Conservation (phyloP, 495 filamentous ascomycete genomes). For the Aspergillus egyptiacus region DNA sequence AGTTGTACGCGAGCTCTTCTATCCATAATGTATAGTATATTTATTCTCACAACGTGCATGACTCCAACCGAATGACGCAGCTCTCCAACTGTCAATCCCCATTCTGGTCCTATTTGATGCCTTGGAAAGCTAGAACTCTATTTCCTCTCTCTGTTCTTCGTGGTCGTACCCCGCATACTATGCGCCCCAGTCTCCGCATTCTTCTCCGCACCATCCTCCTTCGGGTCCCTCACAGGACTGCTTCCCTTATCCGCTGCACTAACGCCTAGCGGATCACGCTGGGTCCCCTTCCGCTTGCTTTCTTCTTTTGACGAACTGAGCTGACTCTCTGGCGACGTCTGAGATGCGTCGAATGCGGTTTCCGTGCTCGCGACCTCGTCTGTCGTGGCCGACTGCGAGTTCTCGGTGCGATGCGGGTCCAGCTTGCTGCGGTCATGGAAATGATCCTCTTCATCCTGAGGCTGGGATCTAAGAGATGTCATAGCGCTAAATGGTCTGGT, state of each 20-base stretch:
- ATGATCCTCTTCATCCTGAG: constrained; percentile 27
- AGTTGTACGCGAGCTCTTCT: background rate
- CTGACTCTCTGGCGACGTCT: constrained; percentile 52
- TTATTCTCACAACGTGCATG: background rate
- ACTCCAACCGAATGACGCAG: no score
- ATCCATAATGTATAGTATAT: background rate
- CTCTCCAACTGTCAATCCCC: background rate
- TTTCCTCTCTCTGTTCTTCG: constrained; percentile 38
- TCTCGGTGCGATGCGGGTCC: constrained; percentile 50
- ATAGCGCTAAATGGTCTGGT: constrained; percentile 7
- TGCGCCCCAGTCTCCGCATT: constrained; percentile 32
- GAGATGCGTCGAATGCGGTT: constrained; percentile 54
- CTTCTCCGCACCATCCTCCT: constrained; percentile 45
- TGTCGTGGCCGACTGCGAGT: constrained; percentile 53
- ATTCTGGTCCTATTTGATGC: background rate
- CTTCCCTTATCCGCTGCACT: constrained; percentile 56
- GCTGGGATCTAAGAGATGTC: constrained; percentile 5
- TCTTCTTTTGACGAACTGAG: constrained; percentile 37
- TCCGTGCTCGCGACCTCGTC: constrained; percentile 43
- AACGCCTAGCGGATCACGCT: constrained; percentile 49
- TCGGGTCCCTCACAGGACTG: constrained; percentile 39
- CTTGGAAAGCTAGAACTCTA: background rate
- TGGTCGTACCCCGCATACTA: constrained; percentile 43
- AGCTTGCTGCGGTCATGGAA: constrained; percentile 51
- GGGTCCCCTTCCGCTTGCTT: constrained; percentile 21